Base-by-base conservation (phyloP, 345 rosid species). In the Triadica sebifera region DNA sequence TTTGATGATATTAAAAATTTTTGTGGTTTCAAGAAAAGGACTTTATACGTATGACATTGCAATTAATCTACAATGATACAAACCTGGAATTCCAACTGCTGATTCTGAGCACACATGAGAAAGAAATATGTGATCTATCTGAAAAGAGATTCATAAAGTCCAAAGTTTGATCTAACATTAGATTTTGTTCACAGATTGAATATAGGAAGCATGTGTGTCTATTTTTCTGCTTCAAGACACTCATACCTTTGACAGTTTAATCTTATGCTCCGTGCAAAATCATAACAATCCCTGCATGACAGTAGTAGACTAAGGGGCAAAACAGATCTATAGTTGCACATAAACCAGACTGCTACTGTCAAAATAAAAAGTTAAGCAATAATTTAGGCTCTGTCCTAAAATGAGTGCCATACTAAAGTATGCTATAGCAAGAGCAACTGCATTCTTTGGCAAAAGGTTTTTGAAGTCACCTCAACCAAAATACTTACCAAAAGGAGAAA, bases 21-120 rank as follows among this genome's bases (percentile, higher is more conserved):
- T 67, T 47, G n/a, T 22, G 75, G 58, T 74, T 65, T 19, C 24
- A 41, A 16, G 62, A 3, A 55, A 19, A 57, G 45, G 9, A n/a
- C 34, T 16, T 56, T 24, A 24, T 20, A 51, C 25, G 20, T 60
- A 62, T n/a, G 70, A 58, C 19, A 20, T 8, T 45, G 37, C 56
- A 22, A 46, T 46, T 58, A 39, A 70, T 67, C 39, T 38, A 55
- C 12, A 76, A 49, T 45, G 72, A 60, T 34, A 85, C 87, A 60
- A 72, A 92, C 97, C 97, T 86, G 98, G 98, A 83, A 94, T 90
- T 79, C 98, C 98, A 72, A 95, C 95, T 8, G 98, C 91, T 52
- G 98, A 92, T 84, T 94, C 97, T 76, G 98, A 89, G 87, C 97
- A 89, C n/a, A 92, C 97, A 67, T 94, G 98, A 64, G 98, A 94